Evolutionary conservation across 2,329 filamentous ascomycete species (phyloP).

Genomic region (Cercospora brassicicola): DNA sequence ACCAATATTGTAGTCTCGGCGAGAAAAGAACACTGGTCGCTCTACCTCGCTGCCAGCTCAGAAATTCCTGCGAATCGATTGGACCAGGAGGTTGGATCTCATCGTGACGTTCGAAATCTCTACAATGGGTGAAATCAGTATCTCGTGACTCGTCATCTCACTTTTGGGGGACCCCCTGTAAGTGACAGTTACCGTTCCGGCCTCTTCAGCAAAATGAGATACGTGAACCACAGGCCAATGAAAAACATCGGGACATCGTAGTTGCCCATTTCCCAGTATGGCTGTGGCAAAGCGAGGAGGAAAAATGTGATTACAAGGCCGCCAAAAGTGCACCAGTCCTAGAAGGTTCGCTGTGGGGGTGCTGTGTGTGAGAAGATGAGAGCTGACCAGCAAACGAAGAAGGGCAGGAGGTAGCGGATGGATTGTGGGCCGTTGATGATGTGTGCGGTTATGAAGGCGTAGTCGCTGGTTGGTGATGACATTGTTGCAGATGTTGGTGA

Average conservation of each 20-base stretch:
- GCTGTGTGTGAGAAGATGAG: neutral
- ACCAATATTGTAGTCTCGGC: neutral
- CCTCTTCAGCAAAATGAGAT: neutral
- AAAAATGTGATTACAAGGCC: neutral
- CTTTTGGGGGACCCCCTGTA: no score
- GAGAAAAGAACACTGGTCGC: neutral
- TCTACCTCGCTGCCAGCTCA: neutral
- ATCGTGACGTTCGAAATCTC: neutral
- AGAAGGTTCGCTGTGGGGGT: neutral
- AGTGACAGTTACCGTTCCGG: neutral
- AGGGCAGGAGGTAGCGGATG: neutral
- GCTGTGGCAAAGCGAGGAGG: no score
- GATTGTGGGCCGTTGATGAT: conserved; percentile 4
- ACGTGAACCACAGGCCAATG: neutral
- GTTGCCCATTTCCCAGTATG: neutral
- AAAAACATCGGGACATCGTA: neutral
- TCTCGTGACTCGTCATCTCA: neutral
- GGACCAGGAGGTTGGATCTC: neutral
- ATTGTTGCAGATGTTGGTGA: neutral
- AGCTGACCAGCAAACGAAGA: neutral
- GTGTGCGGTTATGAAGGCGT: neutral
- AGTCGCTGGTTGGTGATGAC: neutral
- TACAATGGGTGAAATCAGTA: neutral
- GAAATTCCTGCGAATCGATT: neutral
- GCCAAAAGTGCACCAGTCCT: neutral